Conservation (phyloP, 1,284 basidiomycete genomes). For the Hymenochaete sp. region DNA sequence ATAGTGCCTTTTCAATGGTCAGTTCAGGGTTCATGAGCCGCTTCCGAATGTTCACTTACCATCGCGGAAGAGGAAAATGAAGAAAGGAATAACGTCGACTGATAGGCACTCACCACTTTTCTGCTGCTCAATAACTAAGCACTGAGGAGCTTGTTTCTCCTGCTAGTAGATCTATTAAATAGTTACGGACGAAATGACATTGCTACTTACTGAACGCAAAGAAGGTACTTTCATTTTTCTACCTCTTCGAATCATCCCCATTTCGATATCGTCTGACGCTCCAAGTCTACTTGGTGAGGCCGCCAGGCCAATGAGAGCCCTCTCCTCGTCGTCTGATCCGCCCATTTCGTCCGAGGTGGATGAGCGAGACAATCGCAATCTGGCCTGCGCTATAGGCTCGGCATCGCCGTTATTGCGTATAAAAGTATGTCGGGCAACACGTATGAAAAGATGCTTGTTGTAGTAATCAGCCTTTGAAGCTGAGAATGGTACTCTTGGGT, state of each 20-base stretch:
- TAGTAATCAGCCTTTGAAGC: constrained; percentile 68
- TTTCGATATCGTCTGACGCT: neutral
- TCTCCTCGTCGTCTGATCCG: constrained; percentile 22
- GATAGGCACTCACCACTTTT: constrained; percentile 53
- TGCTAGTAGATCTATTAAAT: neutral
- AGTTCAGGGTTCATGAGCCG: neutral
- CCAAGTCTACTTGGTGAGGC: constrained; percentile 21
- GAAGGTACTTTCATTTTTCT: too few relatives aligned
- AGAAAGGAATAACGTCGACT: constrained; percentile 51
- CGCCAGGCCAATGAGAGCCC: constrained; percentile 23
- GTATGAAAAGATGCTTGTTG: constrained; percentile 55
- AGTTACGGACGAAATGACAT: neutral
- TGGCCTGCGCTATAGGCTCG: constrained; percentile 12
- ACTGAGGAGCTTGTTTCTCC: constrained; percentile 24
- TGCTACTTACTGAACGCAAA: constrained; percentile 1
- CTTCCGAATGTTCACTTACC: constrained; percentile 29
- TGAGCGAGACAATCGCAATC: constrained; percentile 34
- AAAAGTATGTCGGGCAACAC: constrained; percentile 51
- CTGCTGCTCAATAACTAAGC: constrained; percentile 37
- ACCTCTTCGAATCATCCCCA: constrained; percentile 1
- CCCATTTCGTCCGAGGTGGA: constrained; percentile 31
- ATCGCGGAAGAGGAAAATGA: constrained; percentile 55
- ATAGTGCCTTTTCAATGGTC: constrained; percentile 41
- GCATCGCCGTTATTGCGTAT: constrained; percentile 27
- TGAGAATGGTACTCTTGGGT: constrained; percentile 38